These are phyloP conservation scores for Cryptosporidium ryanae DNA, from an alignment of 169 alveolate species.

Conservation along the genomic window DNA sequence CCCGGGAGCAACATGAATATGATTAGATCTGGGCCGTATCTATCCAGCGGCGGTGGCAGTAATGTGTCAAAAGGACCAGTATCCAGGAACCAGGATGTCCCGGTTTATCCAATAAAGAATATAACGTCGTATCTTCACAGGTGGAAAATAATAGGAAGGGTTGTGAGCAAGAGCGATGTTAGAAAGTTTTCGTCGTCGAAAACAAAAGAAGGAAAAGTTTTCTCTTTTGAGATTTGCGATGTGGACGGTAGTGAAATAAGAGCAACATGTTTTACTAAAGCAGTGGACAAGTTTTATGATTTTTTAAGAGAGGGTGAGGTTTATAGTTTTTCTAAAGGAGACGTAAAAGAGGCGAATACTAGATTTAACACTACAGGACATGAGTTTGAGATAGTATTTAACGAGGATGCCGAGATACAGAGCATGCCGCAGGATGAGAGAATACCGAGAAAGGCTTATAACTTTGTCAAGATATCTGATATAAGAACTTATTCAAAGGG, in stretches of 20 bases:
- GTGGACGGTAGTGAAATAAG: slow-evolving; percentile 74
- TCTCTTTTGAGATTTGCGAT: slow-evolving; percentile 75
- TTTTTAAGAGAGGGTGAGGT: slow-evolving; percentile 68
- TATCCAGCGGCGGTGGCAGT: neutral
- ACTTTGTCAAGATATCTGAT: slow-evolving; percentile 53
- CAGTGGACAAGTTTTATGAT: slow-evolving; percentile 74
- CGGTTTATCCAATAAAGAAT: slow-evolving; percentile 59
- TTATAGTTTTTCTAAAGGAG: slow-evolving; percentile 74
- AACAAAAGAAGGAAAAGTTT: slow-evolving; percentile 75
- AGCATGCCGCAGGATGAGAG: slow-evolving; percentile 59
- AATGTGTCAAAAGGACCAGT: slow-evolving; percentile 34
- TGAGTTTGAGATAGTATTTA: slow-evolving; percentile 62
- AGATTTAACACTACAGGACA: slow-evolving; percentile 72
- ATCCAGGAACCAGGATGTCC: slow-evolving; percentile 70
- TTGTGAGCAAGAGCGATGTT: slow-evolving; percentile 73
- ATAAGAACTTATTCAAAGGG: slow-evolving; percentile 50
- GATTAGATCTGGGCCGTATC: slow-evolving; percentile 44
- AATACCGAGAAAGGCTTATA: slow-evolving; percentile 59
- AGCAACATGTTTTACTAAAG: slow-evolving; percentile 72
- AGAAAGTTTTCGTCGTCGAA: slow-evolving; percentile 70
- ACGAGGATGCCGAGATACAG: slow-evolving; percentile 72
- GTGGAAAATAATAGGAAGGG: slow-evolving; percentile 75
- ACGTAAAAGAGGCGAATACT: slow-evolving; percentile 75
- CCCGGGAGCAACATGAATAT: neutral
- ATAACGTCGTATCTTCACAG: slow-evolving; percentile 71